Evolutionary conservation across 495 filamentous ascomycete genomes (phyloP).

Genomic region (Daldinia decipiens): DNA sequence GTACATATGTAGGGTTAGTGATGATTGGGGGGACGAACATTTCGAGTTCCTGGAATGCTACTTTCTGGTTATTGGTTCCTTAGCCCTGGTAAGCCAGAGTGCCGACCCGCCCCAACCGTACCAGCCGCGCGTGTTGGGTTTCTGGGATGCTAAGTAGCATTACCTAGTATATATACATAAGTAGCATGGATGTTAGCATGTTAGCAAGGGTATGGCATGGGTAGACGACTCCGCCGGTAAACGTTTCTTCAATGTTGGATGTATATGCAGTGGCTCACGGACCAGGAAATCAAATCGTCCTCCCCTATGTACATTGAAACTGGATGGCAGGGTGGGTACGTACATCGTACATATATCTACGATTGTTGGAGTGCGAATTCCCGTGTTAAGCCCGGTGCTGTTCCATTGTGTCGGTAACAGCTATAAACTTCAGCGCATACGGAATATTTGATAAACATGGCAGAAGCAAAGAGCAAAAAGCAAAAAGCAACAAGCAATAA

Average conservation of each 20-base stretch:
- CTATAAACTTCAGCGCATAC: conserved; percentile 6
- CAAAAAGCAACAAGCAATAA: too few relatives aligned
- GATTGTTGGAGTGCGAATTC: background rate
- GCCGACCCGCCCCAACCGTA: background rate
- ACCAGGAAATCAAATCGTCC: conserved; percentile 8
- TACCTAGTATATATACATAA: too few relatives aligned
- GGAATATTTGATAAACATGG: background rate
- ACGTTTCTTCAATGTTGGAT: background rate
- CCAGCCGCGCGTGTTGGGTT: background rate
- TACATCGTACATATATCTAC: conserved; percentile 7
- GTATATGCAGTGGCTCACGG: background rate
- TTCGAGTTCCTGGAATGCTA: conserved; percentile 1
- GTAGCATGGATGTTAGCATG: background rate
- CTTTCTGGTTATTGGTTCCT: conserved; percentile 1
- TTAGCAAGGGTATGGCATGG: background rate
- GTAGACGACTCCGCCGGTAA: background rate
- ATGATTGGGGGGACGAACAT: background rate
- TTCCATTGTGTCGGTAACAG: conserved; percentile 14
- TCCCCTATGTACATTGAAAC: background rate
- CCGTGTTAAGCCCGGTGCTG: conserved; percentile 7
- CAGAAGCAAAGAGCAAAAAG: too few relatives aligned
- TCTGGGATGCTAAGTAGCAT: background rate
- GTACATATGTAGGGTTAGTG: background rate
- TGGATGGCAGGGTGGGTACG: background rate
- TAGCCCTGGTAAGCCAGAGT: conserved; percentile 5